Conservation (phyloP, 768 basidiomycete genomes). For the Lenzites betulinus region DNA sequence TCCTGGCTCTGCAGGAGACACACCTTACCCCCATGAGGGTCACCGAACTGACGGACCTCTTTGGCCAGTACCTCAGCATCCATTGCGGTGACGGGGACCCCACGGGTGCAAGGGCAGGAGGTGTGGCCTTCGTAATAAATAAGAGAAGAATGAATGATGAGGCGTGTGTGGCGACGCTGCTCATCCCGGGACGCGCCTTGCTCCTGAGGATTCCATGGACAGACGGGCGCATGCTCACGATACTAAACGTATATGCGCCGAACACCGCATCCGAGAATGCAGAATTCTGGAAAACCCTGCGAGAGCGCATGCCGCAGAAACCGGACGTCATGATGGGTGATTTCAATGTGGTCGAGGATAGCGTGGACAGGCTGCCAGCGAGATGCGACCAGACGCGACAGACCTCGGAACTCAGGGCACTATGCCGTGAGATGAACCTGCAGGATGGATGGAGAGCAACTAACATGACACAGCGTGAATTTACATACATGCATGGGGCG, state of each 20-base stretch:
- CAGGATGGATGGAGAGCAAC: neutral
- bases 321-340: too few relatives aligned
- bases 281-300: neutral
- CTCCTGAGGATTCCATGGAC: neutral
- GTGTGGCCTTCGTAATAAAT: neutral
- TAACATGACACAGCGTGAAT: neutral
- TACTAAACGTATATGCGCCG: neutral
- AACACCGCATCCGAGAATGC: neutral
- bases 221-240: neutral
- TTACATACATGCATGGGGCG: neutral
- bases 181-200: neutral
- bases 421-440: neutral
- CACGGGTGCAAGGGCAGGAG: neutral
- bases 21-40: neutral
- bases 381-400: neutral
- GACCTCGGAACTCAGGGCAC: neutral
- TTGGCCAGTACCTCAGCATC: neutral
- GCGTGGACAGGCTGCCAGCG: neutral
- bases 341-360: constrained; percentile 42
- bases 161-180: neutral
- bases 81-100: neutral
- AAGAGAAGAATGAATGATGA: neutral
- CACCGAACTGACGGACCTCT: neutral
- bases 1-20: too few relatives aligned
- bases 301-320: neutral